Evolutionary conservation across 495 filamentous ascomycete species (phyloP), one percentile per base, ranked within the genome.

Genomic region (Daldinia decipiens): DNA sequence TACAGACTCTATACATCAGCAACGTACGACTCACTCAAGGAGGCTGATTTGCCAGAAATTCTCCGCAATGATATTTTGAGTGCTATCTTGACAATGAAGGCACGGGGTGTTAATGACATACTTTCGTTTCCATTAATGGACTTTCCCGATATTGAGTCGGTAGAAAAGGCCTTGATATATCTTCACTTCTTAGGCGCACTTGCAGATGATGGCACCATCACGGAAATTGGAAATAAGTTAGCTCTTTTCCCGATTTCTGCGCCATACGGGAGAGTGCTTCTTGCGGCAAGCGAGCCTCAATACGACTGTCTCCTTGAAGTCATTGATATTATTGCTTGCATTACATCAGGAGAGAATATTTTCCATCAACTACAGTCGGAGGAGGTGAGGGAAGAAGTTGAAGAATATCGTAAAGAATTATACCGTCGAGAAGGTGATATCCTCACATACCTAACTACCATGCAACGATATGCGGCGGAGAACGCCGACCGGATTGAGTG

Each of bases 21-120:
- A 24, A 89, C 91, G 5, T 98, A 93, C 79, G 74, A 86, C 7
- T 78, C 78, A 0, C 79, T 99, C 0, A 86, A 90, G n/a, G 85
- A 91, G 45, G 85, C 88, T 1, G 93, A 93, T 45, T 86, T 87
- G 0, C 95, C 96, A 0, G 96, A 98, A 77, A 98, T 99, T 11
- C 82, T 98, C 9, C 87, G 96, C 29, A 94, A 91, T 63, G 96
- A 99, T 77, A 82, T 98, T 1, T 87, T 92, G 24, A 88, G 92
- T 55, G 91, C 94, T 2, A 80, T 98, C n/a, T 82, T 99, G 15
- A 96, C 90, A 1, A 95, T 99, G 90, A 98, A 97, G 76, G 95
- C 96, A 8, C 85, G 94, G 36, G 95, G 95, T 0, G 88, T 97
- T 8, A 85, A 92, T 19, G 90, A 98, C 75, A 88, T 98, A 27